Conservation (phyloP, 2,329 filamentous ascomycete genomes). For the Stagonosporopsis vannaccii region DNA sequence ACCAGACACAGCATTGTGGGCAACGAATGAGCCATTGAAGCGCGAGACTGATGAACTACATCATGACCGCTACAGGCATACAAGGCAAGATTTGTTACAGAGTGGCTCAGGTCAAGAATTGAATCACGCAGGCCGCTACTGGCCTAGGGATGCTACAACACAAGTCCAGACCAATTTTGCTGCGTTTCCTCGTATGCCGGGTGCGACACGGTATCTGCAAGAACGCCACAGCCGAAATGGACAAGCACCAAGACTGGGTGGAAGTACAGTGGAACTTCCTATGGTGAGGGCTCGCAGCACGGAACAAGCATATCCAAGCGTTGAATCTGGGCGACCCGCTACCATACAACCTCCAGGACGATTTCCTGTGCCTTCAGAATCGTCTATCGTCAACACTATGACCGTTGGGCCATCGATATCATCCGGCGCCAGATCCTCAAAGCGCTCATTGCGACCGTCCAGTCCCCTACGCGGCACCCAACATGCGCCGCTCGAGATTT, state of each 20-base stretch:
- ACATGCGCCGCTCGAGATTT: conserved; percentile 4
- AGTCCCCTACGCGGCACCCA: not conserved
- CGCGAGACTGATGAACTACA: not conserved
- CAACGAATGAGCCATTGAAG: not conserved
- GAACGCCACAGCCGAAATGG: not conserved
- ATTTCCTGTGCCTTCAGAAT: no score
- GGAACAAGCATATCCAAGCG: not conserved
- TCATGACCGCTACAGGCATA: not conserved
- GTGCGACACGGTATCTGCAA: conserved; percentile 1
- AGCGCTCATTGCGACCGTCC: not conserved
- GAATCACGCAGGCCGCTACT: not conserved
- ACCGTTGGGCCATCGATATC: not conserved
- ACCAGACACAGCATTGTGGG: not conserved
- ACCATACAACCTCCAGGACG: not conserved
- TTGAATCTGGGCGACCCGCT: not conserved
- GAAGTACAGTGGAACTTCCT: not conserved
- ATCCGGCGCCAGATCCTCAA: not conserved
- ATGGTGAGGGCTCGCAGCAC: no score
- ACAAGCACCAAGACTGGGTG: not conserved
- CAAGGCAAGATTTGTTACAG: not conserved
- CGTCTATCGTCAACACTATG: not conserved
- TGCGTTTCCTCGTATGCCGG: not conserved
- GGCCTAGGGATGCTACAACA: not conserved
- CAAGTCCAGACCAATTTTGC: not conserved
- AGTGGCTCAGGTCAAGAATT: not conserved